Conservation (phyloP, 371 early-diverging fungal genomes). For the Cokeromyces recurvatus region DNA sequence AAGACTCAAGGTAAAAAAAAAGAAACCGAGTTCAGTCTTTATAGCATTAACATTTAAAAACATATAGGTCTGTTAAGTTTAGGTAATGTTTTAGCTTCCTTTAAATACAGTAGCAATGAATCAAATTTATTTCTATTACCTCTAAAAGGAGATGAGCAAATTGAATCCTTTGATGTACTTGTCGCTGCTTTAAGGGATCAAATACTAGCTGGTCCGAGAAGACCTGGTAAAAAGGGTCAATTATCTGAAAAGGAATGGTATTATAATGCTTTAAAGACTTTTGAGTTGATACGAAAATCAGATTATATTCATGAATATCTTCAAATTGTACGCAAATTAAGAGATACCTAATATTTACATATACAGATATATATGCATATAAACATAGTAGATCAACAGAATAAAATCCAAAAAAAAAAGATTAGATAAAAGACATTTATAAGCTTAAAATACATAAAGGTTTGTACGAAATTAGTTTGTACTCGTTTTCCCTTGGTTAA, state of each 20-base stretch:
- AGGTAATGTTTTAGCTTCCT: slow-evolving; percentile 22
- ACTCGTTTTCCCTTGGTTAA: too few relatives aligned
- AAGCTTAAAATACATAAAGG: too few relatives aligned
- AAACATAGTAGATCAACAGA: too few relatives aligned
- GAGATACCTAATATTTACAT: slow-evolving; percentile 10
- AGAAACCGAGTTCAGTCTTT: neutral
- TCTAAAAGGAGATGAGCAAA: neutral
- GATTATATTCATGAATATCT: slow-evolving; percentile 36
- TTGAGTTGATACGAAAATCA: slow-evolving; percentile 39
- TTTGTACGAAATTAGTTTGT: too few relatives aligned
- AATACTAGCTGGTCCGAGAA: slow-evolving; percentile 44
- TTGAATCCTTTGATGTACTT: slow-evolving; percentile 34
- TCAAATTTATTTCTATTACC: slow-evolving; percentile 30
- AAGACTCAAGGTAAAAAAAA: slow-evolving; percentile 34
- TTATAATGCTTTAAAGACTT: slow-evolving; percentile 30
- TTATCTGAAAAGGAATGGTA: slow-evolving; percentile 54
- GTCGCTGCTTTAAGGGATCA: slow-evolving; percentile 38
- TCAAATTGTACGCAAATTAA: slow-evolving; percentile 15
- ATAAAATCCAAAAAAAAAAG: too few relatives aligned
- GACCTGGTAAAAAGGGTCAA: slow-evolving; percentile 40
- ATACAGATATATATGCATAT: too few relatives aligned
- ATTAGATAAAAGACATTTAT: too few relatives aligned
- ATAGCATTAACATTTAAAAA: neutral
- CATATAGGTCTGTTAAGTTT: slow-evolving; percentile 28
- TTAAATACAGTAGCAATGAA: neutral